Conservation (phyloP, 768 basidiomycete species). For the Xerocomellus intermedius region DNA sequence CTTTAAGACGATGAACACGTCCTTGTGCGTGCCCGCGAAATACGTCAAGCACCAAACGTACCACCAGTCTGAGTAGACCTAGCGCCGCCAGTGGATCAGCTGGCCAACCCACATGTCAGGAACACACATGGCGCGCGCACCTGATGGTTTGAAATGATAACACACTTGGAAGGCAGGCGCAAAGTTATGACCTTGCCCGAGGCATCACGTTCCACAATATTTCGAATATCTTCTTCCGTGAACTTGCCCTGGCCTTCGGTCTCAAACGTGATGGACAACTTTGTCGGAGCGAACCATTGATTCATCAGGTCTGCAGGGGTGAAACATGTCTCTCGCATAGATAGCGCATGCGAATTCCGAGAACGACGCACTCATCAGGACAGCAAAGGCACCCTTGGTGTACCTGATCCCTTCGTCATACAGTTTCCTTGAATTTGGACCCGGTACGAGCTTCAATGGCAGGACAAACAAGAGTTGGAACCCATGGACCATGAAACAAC, state of each 20-base stretch:
- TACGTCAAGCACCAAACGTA: constrained; percentile 86
- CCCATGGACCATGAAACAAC: constrained; percentile 65
- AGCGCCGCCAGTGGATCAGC: constrained; percentile 3
- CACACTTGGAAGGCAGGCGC: constrained; percentile 72
- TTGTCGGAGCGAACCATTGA: constrained; percentile 81
- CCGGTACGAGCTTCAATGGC: constrained; percentile 65
- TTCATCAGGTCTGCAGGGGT: constrained; percentile 63
- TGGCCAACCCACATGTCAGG: not conserved
- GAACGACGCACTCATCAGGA: constrained; percentile 59
- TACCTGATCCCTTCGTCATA: constrained; percentile 74
- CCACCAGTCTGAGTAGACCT: constrained; percentile 85
- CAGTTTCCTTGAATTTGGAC: constrained; percentile 47
- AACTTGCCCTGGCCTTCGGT: constrained; percentile 64
- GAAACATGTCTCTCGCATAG: not conserved
- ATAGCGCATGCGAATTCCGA: not conserved
- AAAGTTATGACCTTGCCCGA: constrained; percentile 58
- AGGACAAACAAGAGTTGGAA: constrained; percentile 73
- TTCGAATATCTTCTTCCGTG: constrained; percentile 55
- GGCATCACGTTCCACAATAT: constrained; percentile 53
- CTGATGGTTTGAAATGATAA: constrained; percentile 93
- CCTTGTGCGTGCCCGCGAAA: constrained; percentile 62
- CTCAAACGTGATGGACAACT: constrained; percentile 71
- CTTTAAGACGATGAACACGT: constrained; percentile 91
- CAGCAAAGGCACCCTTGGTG: constrained; percentile 81
- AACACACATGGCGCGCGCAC: constrained; percentile 37